phyloP scores from a whole-genome alignment of 1,139 yeast genomes.

The Blastobotrys ciferrii region DNA sequence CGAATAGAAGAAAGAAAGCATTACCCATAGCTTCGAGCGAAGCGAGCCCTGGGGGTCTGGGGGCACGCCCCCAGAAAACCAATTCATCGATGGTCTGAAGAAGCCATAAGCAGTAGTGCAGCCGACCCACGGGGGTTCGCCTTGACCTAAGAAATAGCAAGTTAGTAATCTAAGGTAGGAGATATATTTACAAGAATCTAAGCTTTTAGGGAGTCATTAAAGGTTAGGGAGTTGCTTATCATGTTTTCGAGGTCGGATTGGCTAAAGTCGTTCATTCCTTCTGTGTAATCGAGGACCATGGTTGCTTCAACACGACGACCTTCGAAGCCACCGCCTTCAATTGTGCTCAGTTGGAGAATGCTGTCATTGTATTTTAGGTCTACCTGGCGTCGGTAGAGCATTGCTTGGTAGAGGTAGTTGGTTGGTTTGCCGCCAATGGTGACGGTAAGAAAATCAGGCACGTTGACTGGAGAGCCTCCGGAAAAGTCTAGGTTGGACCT shows the following conservation, averaged over 20 bases:
- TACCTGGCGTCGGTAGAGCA: conserved; percentile 46
- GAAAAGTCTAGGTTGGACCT: conserved; percentile 44
- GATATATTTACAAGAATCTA: conserved; percentile 1
- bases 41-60: no score
- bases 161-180: not conserved
- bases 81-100: no score
- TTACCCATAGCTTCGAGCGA: no score
- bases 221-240: conserved; percentile 21
- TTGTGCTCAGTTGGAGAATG: conserved; percentile 46
- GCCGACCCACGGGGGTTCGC: no score
- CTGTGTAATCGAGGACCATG: conserved; percentile 41
- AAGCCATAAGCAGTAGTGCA: no score
- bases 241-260: conserved; percentile 20
- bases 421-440: conserved; percentile 40
- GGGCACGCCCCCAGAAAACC: no score
- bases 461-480: conserved; percentile 39
- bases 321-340: conserved; percentile 58
- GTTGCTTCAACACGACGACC: conserved; percentile 52
- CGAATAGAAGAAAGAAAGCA: no score
- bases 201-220: conserved; percentile 1
- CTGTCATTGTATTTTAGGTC: conserved; percentile 42
- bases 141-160: not conserved
- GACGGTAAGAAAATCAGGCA: conserved; percentile 44
- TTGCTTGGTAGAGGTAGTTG: conserved; percentile 45
- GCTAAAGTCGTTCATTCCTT: conserved; percentile 19